phyloP scores from a whole-genome alignment of 345 rosid genomes.

The Arabis alpina region DNA sequence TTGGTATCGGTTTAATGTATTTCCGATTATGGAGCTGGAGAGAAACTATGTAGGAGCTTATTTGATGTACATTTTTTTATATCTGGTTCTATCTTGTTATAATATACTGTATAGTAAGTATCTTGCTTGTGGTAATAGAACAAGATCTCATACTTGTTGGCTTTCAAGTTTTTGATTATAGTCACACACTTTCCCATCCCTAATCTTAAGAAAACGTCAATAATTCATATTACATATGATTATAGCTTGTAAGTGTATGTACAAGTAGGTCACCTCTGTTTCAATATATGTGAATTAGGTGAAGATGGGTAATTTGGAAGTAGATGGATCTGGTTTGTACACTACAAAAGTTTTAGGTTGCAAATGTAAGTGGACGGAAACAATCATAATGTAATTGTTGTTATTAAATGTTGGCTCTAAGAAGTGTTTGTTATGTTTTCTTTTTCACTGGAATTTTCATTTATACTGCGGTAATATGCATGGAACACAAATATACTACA shows the following conservation, averaged over 20 bases:
- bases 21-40: conserved; percentile 37
- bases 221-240: conserved; percentile 1
- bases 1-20: conserved; percentile 33
- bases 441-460: too few species aligned
- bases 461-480: too few species aligned
- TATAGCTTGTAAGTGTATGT: background rate
- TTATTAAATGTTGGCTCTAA: too few species aligned
- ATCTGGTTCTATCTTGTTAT: conserved; percentile 40
- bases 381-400: too few species aligned
- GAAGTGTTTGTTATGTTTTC: too few species aligned
- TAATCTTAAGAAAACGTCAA: background rate
- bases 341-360: too few species aligned
- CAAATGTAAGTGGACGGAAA: too few species aligned
- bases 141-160: conserved; percentile 35
- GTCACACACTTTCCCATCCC: conserved; percentile 29
- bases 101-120: conserved; percentile 42
- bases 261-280: too few species aligned
- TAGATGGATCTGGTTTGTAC: too few species aligned
- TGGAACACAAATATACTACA: too few species aligned
- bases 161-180: conserved; percentile 35
- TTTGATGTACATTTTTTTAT: conserved; percentile 38
- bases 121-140: conserved; percentile 35
- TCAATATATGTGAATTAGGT: too few species aligned
- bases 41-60: conserved; percentile 35
- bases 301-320: too few species aligned